Conservation (phyloP, 257 asterid species). For the Solanum rostratum region DNA sequence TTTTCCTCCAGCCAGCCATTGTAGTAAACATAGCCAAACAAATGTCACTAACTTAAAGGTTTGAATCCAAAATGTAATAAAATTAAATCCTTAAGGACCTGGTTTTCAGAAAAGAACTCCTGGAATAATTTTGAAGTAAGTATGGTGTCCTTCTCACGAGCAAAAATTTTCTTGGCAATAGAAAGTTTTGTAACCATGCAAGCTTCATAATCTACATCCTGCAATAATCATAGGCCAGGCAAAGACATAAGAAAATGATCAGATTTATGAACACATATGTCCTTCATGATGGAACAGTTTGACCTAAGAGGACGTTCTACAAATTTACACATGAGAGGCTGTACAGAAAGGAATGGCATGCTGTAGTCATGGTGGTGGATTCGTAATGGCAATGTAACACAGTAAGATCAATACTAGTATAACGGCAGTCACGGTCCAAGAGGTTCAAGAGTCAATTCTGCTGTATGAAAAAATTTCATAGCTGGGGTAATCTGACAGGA, state of each 20-base stretch:
- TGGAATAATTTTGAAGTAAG: constrained; percentile 54
- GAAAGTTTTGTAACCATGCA: constrained; percentile 77
- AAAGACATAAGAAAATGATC: neutral
- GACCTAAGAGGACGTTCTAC: neutral
- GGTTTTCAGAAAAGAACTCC: constrained; percentile 70
- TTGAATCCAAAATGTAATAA: neutral
- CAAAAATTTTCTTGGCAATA: constrained; percentile 69
- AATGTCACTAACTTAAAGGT: neutral
- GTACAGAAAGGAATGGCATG: neutral
- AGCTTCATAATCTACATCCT: constrained; percentile 92
- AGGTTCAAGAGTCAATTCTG: neutral
- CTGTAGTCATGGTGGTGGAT: neutral
- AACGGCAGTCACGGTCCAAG: neutral
- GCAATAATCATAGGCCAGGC: constrained; percentile 6
- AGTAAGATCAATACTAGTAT: neutral
- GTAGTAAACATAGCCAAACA: neutral
- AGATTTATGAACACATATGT: neutral
- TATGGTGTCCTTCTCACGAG: constrained; percentile 62
- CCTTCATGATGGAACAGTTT: neutral
- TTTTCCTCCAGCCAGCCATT: neutral
- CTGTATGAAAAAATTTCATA: neutral
- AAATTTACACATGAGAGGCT: neutral
- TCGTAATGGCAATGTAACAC: neutral
- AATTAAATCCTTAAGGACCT: constrained; percentile 28
- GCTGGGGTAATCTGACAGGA: neutral